These are phyloP conservation scores for Cryptosporidium parvum DNA, from an alignment of 169 alveolate genomes.

Conservation along the genomic window DNA sequence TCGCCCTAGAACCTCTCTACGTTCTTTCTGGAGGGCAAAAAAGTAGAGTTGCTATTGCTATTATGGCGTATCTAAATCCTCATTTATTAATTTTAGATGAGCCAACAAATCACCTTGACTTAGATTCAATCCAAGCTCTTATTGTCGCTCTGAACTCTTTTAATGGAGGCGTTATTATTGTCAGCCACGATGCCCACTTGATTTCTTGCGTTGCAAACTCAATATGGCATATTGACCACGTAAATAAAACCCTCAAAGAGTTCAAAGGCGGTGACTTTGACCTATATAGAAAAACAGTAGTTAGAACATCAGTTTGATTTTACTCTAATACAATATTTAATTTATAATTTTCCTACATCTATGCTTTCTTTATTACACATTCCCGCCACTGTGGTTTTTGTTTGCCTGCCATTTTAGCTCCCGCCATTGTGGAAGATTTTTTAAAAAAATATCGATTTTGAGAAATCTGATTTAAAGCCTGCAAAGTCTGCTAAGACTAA, in stretches of 20 bases:
- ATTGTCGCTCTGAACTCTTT: constrained; percentile 93
- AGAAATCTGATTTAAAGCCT: too few relatives aligned
- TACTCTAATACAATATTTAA: not conserved
- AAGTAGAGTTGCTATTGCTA: constrained; percentile 95
- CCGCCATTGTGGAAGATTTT: too few relatives aligned
- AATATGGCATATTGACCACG: constrained; percentile 90
- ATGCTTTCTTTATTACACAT: too few relatives aligned
- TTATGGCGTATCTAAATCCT: constrained; percentile 95
- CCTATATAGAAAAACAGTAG: constrained; percentile 88
- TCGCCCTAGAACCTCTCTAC: constrained; percentile 95
- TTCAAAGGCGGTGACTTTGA: constrained; percentile 92
- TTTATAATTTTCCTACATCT: not conserved
- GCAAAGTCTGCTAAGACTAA: too few relatives aligned
- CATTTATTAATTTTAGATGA: constrained; percentile 95
- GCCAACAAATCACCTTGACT: constrained; percentile 98
- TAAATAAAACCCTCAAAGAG: constrained; percentile 86
- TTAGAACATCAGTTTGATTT: not conserved
- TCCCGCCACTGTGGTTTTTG: too few relatives aligned
- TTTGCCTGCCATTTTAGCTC: too few relatives aligned
- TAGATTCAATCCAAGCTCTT: constrained; percentile 98
- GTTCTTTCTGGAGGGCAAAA: constrained; percentile 98
- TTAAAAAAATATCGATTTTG: too few relatives aligned
- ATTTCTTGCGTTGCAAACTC: constrained; percentile 93
- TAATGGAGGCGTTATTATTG: constrained; percentile 95
- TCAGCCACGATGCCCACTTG: constrained; percentile 95